A percentile compares a stretch with the other conserved stretches of the same genome.
Evolutionary conservation across 2,329 filamentous ascomycete species (phyloP).

Genomic region (Didymella pomorum): DNA sequence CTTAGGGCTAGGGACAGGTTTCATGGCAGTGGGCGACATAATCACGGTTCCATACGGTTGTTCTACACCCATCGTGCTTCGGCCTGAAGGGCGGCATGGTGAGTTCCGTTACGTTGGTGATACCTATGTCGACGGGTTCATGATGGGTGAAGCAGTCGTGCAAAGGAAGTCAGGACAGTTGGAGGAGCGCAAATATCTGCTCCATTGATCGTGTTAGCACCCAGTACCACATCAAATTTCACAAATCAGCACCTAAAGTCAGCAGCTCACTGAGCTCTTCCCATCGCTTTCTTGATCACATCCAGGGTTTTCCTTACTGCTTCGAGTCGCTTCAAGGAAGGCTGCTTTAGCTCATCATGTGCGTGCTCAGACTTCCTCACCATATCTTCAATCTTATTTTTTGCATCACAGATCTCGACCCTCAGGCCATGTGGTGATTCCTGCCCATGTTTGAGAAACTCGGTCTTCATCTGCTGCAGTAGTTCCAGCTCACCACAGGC

Average conservation of each 20-base stretch:
- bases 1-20: conserved; percentile 43
- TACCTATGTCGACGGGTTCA: conserved; percentile 48
- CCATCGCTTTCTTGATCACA: not conserved
- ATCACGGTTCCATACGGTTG: conserved; percentile 50
- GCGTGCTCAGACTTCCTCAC: no score
- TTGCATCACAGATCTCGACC: no score
- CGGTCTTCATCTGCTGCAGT: not conserved
- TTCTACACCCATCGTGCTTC: conserved; percentile 45
- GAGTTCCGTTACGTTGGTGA: conserved; percentile 49
- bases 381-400: not conserved
- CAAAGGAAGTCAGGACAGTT: not conserved
- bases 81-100: conserved; percentile 29
- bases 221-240: not conserved
- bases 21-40: conserved; percentile 41
- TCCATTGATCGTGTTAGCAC: no score
- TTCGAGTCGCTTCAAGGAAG: no score
- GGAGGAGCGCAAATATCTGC: no score
- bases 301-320: not conserved
- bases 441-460: not conserved
- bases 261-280: no score
- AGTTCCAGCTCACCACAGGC: no score
- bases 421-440: not conserved
- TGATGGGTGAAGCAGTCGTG: conserved; percentile 45
- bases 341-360: not conserved
- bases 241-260: not conserved